Conservation (phyloP, 1,284 basidiomycete species). For the Anthracocystis panici-leucophaei region DNA sequence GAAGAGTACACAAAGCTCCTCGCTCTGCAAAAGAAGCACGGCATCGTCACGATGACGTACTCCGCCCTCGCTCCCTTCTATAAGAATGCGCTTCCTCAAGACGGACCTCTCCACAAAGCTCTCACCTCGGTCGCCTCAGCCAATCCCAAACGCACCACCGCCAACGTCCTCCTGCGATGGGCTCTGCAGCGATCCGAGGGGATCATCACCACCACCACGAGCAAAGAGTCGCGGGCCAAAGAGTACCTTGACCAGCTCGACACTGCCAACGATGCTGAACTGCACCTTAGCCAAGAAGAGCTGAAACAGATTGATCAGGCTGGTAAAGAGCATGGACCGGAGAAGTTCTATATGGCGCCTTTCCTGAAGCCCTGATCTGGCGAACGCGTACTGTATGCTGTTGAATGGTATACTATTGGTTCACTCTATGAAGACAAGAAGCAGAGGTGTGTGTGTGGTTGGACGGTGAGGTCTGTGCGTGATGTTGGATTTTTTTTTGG, state of each 20-base stretch:
- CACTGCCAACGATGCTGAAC: conserved; percentile 29
- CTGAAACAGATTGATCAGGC: conserved; percentile 51
- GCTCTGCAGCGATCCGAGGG: conserved; percentile 51
- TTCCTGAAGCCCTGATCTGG: conserved; percentile 37
- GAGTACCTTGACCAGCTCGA: conserved; percentile 51
- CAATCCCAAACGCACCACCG: conserved; percentile 39
- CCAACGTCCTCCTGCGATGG: conserved; percentile 50
- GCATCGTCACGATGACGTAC: conserved; percentile 57
- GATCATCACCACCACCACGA: conserved; percentile 55
- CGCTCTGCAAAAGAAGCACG: conserved; percentile 43
- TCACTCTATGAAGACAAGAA: neutral
- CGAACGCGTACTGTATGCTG: too few species aligned
- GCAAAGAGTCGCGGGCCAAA: conserved; percentile 45
- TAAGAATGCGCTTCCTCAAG: conserved; percentile 32
- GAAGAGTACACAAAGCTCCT: conserved; percentile 49
- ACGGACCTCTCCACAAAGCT: conserved; percentile 41
- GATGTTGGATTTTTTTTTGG: neutral
- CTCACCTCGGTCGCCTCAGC: conserved; percentile 40
- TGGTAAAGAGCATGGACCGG: conserved; percentile 37
- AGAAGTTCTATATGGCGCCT: conserved; percentile 52
- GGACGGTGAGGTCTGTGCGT: neutral
- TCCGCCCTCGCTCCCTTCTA: conserved; percentile 49
- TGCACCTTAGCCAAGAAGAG: conserved; percentile 37
- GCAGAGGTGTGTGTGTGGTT: neutral
- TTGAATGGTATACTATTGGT: neutral